Conservation (phyloP, 352 stramenopile genomes). For the Phytophthora meadii region DNA sequence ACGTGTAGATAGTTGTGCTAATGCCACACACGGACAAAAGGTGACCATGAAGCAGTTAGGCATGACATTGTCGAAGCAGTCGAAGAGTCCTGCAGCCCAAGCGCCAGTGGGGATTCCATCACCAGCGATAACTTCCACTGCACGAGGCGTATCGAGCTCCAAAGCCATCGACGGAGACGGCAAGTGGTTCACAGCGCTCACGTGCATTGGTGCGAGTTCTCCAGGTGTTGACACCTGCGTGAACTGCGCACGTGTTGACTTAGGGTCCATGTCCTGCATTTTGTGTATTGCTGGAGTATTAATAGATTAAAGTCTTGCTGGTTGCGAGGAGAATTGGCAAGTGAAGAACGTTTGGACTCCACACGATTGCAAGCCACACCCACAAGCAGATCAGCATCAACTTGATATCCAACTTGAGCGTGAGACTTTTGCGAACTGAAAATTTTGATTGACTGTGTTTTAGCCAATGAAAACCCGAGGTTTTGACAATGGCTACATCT, state of each 20-base stretch:
- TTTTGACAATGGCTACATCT: constrained; percentile 5
- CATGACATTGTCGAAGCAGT: constrained; percentile 50
- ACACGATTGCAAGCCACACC: constrained; percentile 19
- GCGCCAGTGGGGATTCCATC: constrained; percentile 37
- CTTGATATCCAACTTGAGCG: constrained; percentile 17
- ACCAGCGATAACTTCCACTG: constrained; percentile 23
- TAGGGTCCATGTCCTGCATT: constrained; percentile 35
- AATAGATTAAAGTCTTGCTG: constrained; percentile 13
- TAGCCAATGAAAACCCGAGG: constrained; percentile 1
- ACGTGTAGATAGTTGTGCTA: constrained; percentile 56
- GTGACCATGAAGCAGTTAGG: constrained; percentile 65
- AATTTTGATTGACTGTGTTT: constrained; percentile 15
- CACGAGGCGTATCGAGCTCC: constrained; percentile 38
- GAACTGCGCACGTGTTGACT: constrained; percentile 39
- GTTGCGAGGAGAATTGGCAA: constrained; percentile 13
- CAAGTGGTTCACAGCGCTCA: constrained; percentile 29
- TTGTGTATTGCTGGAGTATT: neutral
- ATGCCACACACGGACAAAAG: constrained; percentile 51
- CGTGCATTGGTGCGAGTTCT: constrained; percentile 10
- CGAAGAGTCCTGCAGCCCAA: constrained; percentile 50
- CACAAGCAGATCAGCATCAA: constrained; percentile 9
- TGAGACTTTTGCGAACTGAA: constrained; percentile 14
- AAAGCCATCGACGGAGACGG: constrained; percentile 28
- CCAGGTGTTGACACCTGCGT: constrained; percentile 30
- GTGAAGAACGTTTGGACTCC: constrained; percentile 3